A percentile compares a stretch with the other conserved stretches of the same genome.
Conservation (phyloP, 768 basidiomycete species). For the Mycena olivaceomarginata region DNA sequence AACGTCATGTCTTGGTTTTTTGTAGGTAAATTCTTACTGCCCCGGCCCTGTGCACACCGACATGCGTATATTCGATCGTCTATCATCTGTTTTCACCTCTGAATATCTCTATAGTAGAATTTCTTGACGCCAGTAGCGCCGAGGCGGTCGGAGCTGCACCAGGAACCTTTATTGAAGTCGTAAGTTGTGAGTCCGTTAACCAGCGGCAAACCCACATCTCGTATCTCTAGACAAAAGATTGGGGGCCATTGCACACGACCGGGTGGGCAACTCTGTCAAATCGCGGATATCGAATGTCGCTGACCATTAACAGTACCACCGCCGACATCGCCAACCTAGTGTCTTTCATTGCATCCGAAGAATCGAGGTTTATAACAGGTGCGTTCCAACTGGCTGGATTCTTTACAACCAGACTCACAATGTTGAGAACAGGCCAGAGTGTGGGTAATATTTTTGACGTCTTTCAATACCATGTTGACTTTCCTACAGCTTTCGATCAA, state of each 20-base stretch:
- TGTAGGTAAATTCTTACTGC: conserved; percentile 14
- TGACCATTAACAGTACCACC: not conserved
- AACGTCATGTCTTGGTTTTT: too few species aligned
- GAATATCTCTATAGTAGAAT: not conserved
- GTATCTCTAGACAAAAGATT: not conserved
- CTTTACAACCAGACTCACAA: not conserved
- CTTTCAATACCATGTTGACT: not conserved
- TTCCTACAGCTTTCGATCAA: conserved; percentile 36
- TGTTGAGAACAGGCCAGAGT: conserved; percentile 10
- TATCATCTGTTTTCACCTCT: not conserved
- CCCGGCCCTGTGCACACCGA: conserved; percentile 32
- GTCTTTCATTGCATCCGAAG: conserved; percentile 56
- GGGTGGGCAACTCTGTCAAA: not conserved
- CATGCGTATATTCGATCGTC: conserved; percentile 7
- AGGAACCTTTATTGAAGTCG: not conserved
- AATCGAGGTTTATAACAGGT: conserved; percentile 49
- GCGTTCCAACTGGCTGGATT: not conserved
- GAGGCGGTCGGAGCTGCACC: not conserved
- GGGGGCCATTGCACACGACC: not conserved
- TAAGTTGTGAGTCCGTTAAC: not conserved
- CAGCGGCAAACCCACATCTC: not conserved
- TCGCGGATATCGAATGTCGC: not conserved
- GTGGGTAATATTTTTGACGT: not conserved
- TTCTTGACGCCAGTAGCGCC: not conserved
- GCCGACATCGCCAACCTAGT: conserved; percentile 49